Conservation (phyloP, 2,329 filamentous ascomycete species). For the Metarhizium humberi region DNA sequence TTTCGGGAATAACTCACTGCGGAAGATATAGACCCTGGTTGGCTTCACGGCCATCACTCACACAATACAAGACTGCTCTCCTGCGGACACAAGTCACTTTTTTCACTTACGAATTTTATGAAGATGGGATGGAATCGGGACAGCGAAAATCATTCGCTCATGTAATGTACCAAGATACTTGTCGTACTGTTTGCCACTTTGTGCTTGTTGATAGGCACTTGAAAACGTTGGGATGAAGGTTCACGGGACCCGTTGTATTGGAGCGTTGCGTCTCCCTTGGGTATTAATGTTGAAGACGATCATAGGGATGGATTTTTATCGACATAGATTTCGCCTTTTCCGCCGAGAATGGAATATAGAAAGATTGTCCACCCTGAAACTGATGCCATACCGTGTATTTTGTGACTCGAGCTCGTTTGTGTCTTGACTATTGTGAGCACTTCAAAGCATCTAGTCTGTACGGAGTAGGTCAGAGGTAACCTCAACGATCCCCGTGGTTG, state of each 20-base stretch:
- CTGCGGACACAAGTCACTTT: not conserved
- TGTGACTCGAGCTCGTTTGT: not conserved
- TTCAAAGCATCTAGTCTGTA: too few species aligned
- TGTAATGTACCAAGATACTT: not conserved
- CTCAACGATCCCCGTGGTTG: not conserved
- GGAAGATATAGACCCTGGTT: not conserved
- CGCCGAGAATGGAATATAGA: slow-evolving; percentile 1
- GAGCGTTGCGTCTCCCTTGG: not conserved
- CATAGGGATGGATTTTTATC: not conserved
- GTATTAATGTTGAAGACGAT: not conserved
- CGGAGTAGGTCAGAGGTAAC: too few species aligned
- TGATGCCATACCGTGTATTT: not conserved
- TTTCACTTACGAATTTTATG: not conserved
- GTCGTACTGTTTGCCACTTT: not conserved
- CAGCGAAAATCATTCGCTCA: not conserved
- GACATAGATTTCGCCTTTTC: not conserved
- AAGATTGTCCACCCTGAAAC: not conserved
- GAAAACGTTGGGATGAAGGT: not conserved
- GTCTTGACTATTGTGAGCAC: not conserved
- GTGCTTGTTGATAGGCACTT: not conserved
- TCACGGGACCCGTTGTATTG: not conserved
- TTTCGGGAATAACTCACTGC: slow-evolving; percentile 20
- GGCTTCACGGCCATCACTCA: not conserved
- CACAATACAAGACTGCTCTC: not conserved
- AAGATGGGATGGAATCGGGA: not conserved